Conservation (phyloP, 73 alveolate genomes). For the Blepharisma japonicum region DNA sequence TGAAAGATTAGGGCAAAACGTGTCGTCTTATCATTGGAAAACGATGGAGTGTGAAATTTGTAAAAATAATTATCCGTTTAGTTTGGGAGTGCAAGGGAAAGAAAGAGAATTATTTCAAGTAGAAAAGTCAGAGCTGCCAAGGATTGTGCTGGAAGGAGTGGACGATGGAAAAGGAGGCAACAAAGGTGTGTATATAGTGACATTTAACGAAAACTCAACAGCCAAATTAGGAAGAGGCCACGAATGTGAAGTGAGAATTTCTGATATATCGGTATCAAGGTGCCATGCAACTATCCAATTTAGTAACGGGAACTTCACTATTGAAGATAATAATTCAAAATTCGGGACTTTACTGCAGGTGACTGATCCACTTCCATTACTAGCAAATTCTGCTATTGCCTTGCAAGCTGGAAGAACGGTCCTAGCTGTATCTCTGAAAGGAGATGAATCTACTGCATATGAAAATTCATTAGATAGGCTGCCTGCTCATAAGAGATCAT, state of each 20-base stretch:
- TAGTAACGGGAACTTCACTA: conserved; percentile 41
- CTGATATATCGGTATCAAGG: conserved; percentile 68
- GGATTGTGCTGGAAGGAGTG: background rate
- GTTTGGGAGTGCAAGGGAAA: background rate
- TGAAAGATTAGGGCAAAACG: background rate
- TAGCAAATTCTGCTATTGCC: background rate
- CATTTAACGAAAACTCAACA: too few species aligned
- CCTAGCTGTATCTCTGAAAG: conserved; percentile 39
- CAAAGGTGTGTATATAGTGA: background rate
- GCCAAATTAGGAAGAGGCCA: conserved; percentile 67
- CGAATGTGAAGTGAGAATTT: conserved; percentile 70
- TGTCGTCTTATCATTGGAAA: conserved; percentile 16
- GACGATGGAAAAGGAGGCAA: background rate
- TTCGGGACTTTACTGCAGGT: conserved; percentile 47
- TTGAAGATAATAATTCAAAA: conserved; percentile 48
- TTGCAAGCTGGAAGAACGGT: conserved; percentile 51
- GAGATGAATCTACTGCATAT: too few species aligned
- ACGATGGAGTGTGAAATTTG: conserved; percentile 28
- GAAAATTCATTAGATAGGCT: too few species aligned
- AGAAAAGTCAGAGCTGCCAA: background rate
- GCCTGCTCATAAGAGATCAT: too few species aligned
- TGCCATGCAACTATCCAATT: conserved; percentile 55
- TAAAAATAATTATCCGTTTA: conserved; percentile 14
- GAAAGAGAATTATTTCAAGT: background rate
- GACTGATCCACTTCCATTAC: background rate